phyloP scores from a whole-genome alignment of 805 yeast species.

The Yarrowia phangngaensis region DNA sequence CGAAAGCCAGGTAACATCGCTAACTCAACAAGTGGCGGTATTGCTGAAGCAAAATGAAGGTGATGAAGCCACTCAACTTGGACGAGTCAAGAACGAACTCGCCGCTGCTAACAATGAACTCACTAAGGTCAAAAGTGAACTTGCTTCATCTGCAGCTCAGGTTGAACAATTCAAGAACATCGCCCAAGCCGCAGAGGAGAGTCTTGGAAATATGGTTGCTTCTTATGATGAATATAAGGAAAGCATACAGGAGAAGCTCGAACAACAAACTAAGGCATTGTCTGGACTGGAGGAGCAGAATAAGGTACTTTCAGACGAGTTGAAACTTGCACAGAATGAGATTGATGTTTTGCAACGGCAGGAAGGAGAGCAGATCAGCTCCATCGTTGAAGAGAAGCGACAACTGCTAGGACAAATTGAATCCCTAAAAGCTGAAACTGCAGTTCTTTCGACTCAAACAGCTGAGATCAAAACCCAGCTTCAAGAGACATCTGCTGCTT shows the following conservation, averaged over 20 bases:
- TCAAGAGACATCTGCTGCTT: conserved; percentile 42
- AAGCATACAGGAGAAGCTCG: conserved; percentile 30
- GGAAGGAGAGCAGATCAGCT: conserved; percentile 33
- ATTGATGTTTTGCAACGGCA: conserved; percentile 29
- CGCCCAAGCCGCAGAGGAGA: conserved; percentile 62
- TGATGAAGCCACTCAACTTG: conserved; percentile 35
- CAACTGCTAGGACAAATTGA: conserved; percentile 29
- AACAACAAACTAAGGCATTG: conserved; percentile 28
- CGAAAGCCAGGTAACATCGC: conserved; percentile 36
- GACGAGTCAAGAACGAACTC: conserved; percentile 35
- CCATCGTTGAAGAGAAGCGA: conserved; percentile 32
- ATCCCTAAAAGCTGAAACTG: conserved; percentile 34
- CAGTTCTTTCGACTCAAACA: conserved; percentile 30
- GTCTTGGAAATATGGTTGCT: conserved; percentile 52
- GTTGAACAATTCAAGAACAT: conserved; percentile 59
- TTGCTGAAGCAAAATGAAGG: conserved; percentile 37
- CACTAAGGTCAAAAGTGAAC: conserved; percentile 50
- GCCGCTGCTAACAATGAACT: conserved; percentile 42
- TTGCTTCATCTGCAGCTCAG: conserved; percentile 55
- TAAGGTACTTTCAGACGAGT: conserved; percentile 28
- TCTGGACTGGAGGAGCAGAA: conserved; percentile 30
- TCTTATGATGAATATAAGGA: conserved; percentile 50
- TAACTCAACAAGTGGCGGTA: conserved; percentile 34
- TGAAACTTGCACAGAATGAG: conserved; percentile 31
- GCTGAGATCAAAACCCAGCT: conserved; percentile 38